These are phyloP conservation scores for Euryodendron excelsum DNA, from an alignment of 148 eudicot genomes.

Conservation along the genomic window DNA sequence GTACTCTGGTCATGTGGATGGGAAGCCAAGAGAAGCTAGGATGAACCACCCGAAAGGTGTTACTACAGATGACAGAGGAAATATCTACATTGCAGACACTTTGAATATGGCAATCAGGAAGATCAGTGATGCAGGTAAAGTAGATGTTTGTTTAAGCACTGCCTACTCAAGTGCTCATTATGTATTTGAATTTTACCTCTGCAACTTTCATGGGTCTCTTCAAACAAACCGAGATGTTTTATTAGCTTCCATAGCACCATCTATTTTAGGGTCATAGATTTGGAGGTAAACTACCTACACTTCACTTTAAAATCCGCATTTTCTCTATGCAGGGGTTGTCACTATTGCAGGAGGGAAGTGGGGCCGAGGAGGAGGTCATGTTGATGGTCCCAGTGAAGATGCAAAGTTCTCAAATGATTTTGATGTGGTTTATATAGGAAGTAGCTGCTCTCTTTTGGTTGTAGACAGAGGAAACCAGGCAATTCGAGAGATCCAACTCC, in stretches of 20 bases:
- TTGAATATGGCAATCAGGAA: conserved; percentile 77
- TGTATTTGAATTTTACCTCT: too few species aligned
- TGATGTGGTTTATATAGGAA: conserved; percentile 57
- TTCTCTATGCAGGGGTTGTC: conserved; percentile 60
- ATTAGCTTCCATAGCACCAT: not conserved
- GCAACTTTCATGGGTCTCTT: not conserved
- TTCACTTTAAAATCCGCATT: conserved; percentile 1
- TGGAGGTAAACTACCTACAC: not conserved
- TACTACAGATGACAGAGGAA: conserved; percentile 71
- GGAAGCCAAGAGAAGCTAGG: conserved; percentile 77
- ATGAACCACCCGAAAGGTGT: conserved; percentile 81
- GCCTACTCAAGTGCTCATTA: too few species aligned
- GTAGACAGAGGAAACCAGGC: conserved; percentile 85
- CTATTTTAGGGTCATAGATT: not conserved
- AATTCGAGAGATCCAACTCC: conserved; percentile 79
- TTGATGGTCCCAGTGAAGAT: conserved; percentile 77
- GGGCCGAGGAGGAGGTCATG: conserved; percentile 60
- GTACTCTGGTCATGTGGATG: conserved; percentile 80
- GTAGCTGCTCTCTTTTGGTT: conserved; percentile 75
- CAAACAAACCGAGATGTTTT: not conserved
- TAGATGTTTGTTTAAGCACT: not conserved
- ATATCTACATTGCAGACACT: conserved; percentile 82
- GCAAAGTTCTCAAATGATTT: conserved; percentile 77
- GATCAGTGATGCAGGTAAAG: conserved; percentile 63
- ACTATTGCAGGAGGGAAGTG: conserved; percentile 83